A percentile compares a stretch with the other conserved stretches of the same genome.
phyloP scores from a whole-genome alignment of 2,329 filamentous ascomycete genomes.

The Zymoseptoria pseudotritici region DNA sequence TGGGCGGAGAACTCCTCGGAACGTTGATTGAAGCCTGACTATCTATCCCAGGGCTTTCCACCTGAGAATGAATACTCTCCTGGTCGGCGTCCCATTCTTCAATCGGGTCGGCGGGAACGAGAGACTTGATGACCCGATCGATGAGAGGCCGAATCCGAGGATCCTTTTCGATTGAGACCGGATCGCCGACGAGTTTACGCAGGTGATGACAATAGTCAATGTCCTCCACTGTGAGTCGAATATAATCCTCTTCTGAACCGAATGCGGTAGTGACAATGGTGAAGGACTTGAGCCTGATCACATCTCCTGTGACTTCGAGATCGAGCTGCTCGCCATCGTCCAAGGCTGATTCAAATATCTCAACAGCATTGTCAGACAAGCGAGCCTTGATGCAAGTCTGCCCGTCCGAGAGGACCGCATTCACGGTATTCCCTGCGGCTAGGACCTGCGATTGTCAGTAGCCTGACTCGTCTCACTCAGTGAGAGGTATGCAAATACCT shows the following conservation, averaged over 20 bases:
- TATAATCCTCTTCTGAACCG: slow-evolving; percentile 18
- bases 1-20: slow-evolving; percentile 1
- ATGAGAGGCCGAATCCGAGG: slow-evolving; percentile 13
- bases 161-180: slow-evolving; percentile 15
- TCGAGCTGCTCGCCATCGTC: slow-evolving; percentile 13
- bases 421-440: slow-evolving; percentile 6
- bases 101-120: background rate
- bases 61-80: background rate
- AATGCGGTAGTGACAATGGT: slow-evolving; percentile 23
- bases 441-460: slow-evolving; percentile 9
- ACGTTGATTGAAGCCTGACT: slow-evolving; percentile 3
- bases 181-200: slow-evolving; percentile 17
- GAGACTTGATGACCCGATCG: background rate
- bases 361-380: slow-evolving; percentile 18
- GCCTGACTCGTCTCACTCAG: background rate
- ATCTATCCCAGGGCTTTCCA: background rate
- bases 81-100: background rate
- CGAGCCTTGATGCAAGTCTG: slow-evolving; percentile 17
- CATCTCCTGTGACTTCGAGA: slow-evolving; percentile 20
- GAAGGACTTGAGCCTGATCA: slow-evolving; percentile 17
- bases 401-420: slow-evolving; percentile 23
- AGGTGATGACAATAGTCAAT: slow-evolving; percentile 23
- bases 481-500: slow-evolving; percentile 6
- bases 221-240: slow-evolving; percentile 23
- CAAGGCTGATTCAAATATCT: slow-evolving; percentile 17